Evolutionary conservation across 2,329 filamentous ascomycete species (phyloP), one percentile per base, ranked within the genome.

Genomic region (Aspergillus tamarii): DNA sequence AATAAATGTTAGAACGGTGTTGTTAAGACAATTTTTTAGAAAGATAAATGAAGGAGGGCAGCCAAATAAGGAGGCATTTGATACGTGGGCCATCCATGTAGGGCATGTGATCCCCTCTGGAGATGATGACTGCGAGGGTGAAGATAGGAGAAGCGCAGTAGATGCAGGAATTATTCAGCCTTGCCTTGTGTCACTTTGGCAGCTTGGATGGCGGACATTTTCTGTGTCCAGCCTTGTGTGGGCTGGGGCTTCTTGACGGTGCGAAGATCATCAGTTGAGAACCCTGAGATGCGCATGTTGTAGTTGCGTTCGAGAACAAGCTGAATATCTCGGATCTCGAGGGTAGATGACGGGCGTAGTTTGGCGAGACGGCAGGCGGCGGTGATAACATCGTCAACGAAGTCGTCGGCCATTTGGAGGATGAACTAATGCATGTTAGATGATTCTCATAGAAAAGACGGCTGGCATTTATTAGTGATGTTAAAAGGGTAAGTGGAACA

Each of bases 141-240:
- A 45, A 50, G 6, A 48, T 5, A 50, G 46, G 45, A 14, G 23
- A 48, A 28, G 8, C 16, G 26, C 16, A 52, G 21, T 28, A 39
- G 57, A 59, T 43, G 28, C 28, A 45, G 50, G 14, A 11, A 64
- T 68, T 70, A 80, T 64, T 82, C 80, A 34, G 74, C 69, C 58
- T 78, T 79, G 3, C 80, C 80, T 64, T 82, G 80, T 3, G 80
- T 82, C 26, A 82, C 93, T 83, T 98, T 98, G 54, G 93, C 93
- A 1, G 94, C 94, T 80, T 97, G 93, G 19, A 99, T 91, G 28
- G 95, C 94, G 73, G 93, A 94, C 90, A 99, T 96, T 84, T 99
- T 99, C 69, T 91, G 90, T 66, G 95, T 94, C 93, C 95, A 99
- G 26, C 89, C 91, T 19, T 90, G 83, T 23, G 93, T 89, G 2